Evolutionary conservation across 2,329 filamentous ascomycete species (phyloP).

Genomic region (Sporothrix brasiliensis): DNA sequence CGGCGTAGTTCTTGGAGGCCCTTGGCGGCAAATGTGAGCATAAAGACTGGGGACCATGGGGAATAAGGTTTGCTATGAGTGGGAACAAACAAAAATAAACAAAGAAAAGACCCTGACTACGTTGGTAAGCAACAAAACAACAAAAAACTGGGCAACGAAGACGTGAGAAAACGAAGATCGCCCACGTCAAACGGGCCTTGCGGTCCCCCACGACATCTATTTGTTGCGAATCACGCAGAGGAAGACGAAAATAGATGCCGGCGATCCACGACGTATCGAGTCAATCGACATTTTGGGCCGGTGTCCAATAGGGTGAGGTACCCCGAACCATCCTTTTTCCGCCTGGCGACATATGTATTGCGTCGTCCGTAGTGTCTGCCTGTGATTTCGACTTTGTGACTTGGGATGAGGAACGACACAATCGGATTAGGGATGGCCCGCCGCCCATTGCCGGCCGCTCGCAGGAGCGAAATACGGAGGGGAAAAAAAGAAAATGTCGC

Average conservation of each 20-base stretch:
- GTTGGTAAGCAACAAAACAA: neutral
- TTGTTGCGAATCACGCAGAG: constrained; percentile 11
- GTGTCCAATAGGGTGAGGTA: too few species aligned
- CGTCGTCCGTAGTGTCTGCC: too few species aligned
- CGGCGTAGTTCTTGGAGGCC: constrained; percentile 13
- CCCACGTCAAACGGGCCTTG: neutral
- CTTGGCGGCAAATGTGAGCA: constrained; percentile 23
- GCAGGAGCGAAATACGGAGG: constrained; percentile 23
- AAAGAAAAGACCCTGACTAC: neutral
- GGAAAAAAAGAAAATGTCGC: neutral
- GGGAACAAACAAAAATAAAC: neutral
- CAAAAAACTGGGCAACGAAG: constrained; percentile 21
- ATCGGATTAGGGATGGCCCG: constrained; percentile 19
- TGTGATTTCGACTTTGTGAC: neutral
- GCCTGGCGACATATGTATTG: too few species aligned
- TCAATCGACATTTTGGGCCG: neutral
- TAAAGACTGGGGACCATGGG: constrained; percentile 15
- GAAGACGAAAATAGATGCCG: constrained; percentile 8
- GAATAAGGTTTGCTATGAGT: constrained; percentile 13
- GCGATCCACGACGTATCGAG: neutral
- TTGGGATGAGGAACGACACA: constrained; percentile 3
- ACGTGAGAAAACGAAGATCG: constrained; percentile 5
- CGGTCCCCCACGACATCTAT: neutral
- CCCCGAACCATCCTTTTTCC: too few species aligned
- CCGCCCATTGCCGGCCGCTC: constrained; percentile 13